These are phyloP conservation scores for Penicillium janthinellum DNA, from an alignment of 2,329 filamentous ascomycete species.

Conservation along the genomic window DNA sequence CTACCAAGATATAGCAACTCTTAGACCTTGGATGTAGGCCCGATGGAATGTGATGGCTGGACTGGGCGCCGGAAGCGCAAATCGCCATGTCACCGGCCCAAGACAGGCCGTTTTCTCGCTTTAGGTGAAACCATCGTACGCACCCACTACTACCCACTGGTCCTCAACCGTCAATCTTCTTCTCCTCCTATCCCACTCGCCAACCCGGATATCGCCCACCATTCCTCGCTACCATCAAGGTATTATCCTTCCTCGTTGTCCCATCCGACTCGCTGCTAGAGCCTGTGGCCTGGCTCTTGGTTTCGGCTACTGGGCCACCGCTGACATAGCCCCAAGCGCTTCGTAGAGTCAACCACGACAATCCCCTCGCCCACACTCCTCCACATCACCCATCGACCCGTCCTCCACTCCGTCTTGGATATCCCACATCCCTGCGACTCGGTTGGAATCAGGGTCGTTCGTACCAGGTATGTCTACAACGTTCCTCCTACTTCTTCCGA, in stretches of 20 bases:
- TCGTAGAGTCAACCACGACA: slow-evolving; percentile 35
- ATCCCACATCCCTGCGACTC: slow-evolving; percentile 35
- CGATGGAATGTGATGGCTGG: slow-evolving; percentile 23
- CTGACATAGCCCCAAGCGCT: slow-evolving; percentile 45
- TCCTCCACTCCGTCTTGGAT: slow-evolving; percentile 22
- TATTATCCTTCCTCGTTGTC: slow-evolving; percentile 22
- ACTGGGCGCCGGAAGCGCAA: slow-evolving; percentile 30
- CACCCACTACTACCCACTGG: slow-evolving; percentile 29
- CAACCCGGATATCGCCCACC: slow-evolving; percentile 11
- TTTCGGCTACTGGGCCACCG: slow-evolving; percentile 38
- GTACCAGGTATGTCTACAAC: slow-evolving; percentile 37
- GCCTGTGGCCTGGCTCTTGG: slow-evolving; percentile 9
- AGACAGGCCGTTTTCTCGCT: slow-evolving; percentile 39
- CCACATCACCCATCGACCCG: slow-evolving; percentile 26
- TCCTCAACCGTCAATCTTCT: not conserved
- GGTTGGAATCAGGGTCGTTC: slow-evolving; percentile 26
- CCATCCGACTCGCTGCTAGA: slow-evolving; percentile 8
- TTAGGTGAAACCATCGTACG: slow-evolving; percentile 46
- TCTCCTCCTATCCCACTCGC: slow-evolving; percentile 25
- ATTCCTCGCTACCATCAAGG: slow-evolving; percentile 4
- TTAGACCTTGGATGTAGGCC: not conserved
- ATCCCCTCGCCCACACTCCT: slow-evolving; percentile 28
- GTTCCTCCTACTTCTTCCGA: slow-evolving; percentile 39
- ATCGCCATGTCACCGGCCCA: slow-evolving; percentile 37
- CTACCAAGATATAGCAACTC: not conserved